Base-by-base conservation (phyloP, 2,329 filamentous ascomycete species). In the Eutypella sp. region DNA sequence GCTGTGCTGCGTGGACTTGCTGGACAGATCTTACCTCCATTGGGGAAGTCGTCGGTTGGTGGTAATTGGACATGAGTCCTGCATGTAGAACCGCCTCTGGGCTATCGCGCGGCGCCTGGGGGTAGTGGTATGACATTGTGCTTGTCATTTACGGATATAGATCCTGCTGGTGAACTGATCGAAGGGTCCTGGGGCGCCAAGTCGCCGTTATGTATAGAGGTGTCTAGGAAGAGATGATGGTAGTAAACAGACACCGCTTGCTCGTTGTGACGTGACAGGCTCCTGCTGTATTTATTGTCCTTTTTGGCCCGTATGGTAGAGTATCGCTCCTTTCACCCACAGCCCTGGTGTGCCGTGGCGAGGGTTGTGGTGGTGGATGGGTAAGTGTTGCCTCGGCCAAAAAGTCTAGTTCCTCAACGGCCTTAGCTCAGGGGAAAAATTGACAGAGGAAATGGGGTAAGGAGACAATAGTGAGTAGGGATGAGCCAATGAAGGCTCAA, bases 71-170 rank as follows among this genome's bases (percentile, higher is more conserved):
- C 44, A 58, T 52, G 54, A 68, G 75, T 46, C 62, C 60, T 42
- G 66, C 55, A 42, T 67, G 65, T 51, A 71, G 60, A 46, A 69
- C 67, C 64, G 71, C 67, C 42, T 70, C 69, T 53, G 63, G 56
- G 57, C 64, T 64, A 58, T 64, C 66, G 44, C 64, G 64, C 52
- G 70, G 65, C 47, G 68, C 66, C 51, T 68, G 63, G 40, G 72
- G 68, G 57, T 76, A 77, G 51, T 74, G 71, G 57, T 75, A 73
- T 51, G 74, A 67, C 72, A 76, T 76, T 56, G 65, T 67, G 49
- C 65, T 62, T 60, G 65, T 67, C 64, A 68, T 68, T 54, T 53
- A 62, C 54, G 51, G 56, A 51, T 58, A 46, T 44, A 56, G 48
- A 44, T 56, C 49, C 49, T 57, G 53, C 44, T 56, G 51, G 55